A percentile compares a stretch with the other conserved stretches of the same genome.
Conservation (phyloP, 495 filamentous ascomycete species). For the Xylaria cubensis region DNA sequence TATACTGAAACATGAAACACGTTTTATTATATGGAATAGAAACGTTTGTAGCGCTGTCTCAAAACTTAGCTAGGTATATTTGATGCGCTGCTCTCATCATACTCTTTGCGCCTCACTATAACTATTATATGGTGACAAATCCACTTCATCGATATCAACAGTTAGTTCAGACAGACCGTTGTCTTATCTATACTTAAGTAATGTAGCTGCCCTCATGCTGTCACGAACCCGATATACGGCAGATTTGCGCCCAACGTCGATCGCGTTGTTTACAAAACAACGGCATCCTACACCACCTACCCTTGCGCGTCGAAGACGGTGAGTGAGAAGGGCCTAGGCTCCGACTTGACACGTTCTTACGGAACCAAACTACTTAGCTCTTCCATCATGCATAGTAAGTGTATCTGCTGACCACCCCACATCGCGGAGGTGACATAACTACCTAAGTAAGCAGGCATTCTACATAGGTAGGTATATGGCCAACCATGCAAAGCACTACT, state of each 20-base stretch:
- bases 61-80: not conserved
- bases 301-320: not conserved
- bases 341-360: not conserved
- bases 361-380: not conserved
- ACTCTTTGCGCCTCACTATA: not conserved
- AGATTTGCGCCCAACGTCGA: not conserved
- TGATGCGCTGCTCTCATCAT: not conserved
- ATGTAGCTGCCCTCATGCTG: not conserved
- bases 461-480: not conserved
- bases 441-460: not conserved
- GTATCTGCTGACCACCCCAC: not conserved
- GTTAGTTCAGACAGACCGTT: not conserved
- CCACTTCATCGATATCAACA: not conserved
- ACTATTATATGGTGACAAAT: not conserved
- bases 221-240: not conserved
- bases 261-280: constrained; percentile 17
- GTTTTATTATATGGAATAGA: not conserved
- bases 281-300: not conserved
- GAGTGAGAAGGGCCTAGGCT: constrained; percentile 1
- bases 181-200: not conserved
- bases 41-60: not conserved
- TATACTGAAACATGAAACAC: not conserved
- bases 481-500: not conserved
- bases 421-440: not conserved
- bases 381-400: not conserved